phyloP scores from a whole-genome alignment of 148 eudicot genomes.

The Chenopodium formosanum region DNA sequence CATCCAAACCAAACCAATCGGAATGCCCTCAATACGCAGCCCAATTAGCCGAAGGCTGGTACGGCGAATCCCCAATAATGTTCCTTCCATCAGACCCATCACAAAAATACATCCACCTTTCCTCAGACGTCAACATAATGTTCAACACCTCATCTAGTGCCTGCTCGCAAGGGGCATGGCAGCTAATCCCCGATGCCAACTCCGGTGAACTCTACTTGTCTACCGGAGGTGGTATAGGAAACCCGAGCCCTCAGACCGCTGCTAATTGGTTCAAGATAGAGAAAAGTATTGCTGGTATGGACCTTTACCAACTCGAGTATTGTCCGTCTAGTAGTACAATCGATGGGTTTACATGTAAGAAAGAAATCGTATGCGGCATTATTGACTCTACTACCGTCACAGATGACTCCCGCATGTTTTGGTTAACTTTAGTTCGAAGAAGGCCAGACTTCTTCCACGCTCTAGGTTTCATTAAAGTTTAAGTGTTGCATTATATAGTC shows the following conservation, averaged over 20 bases:
- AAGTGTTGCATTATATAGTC: not conserved
- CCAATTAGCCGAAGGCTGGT: not conserved
- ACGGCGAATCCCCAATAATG: not conserved
- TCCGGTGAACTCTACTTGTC: not conserved
- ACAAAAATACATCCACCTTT: not conserved
- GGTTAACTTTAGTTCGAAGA: not conserved
- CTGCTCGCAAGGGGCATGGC: not conserved
- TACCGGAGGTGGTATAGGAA: not conserved
- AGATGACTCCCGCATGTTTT: not conserved
- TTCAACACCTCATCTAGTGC: not conserved
- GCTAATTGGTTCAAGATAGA: not conserved
- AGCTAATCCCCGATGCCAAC: conserved; percentile 1
- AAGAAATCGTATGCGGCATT: not conserved
- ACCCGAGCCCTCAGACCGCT: too few species aligned
- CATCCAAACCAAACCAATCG: not conserved
- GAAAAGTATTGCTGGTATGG: not conserved
- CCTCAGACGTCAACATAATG: not conserved
- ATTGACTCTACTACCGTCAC: not conserved
- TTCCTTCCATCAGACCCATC: not conserved
- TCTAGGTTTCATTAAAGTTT: not conserved
- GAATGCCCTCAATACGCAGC: conserved; percentile 2
- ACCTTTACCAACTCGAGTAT: not conserved
- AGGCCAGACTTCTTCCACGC: not conserved
- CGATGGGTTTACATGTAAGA: not conserved
- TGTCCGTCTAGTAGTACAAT: not conserved